Evolutionary conservation across 2,329 filamentous ascomycete genomes (phyloP).

Genomic region (Colletotrichum sp.): DNA sequence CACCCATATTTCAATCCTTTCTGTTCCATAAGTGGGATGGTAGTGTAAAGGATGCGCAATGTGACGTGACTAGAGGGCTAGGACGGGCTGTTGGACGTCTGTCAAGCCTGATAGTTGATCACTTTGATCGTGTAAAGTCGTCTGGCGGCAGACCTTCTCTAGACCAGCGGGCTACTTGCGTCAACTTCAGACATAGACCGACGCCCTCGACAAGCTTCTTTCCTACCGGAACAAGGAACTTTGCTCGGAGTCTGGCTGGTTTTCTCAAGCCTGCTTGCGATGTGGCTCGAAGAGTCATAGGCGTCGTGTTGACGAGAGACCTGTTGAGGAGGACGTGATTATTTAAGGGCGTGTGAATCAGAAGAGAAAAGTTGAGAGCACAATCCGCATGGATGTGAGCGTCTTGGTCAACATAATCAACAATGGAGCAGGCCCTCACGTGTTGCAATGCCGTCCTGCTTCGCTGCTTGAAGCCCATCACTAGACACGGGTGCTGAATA

Average conservation of each 20-base stretch:
- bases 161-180: background rate
- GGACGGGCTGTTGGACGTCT: background rate
- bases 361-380: background rate
- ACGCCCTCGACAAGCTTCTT: background rate
- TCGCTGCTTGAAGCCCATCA: background rate
- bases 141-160: background rate
- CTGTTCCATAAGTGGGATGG: background rate
- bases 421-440: background rate
- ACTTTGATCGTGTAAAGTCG: background rate
- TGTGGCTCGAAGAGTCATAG: accelerated
- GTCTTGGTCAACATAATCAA: background rate
- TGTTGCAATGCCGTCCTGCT: background rate
- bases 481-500: background rate
- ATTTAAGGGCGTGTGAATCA: background rate
- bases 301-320: background rate
- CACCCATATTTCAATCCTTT: background rate
- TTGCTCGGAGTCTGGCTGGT: background rate
- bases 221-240: background rate
- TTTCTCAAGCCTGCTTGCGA: accelerated
- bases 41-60: background rate
- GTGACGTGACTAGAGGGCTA: background rate
- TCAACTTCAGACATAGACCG: background rate
- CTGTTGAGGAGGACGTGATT: accelerated
- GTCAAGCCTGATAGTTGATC: background rate
- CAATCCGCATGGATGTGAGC: background rate